These are phyloP conservation scores for Lactifluus pinguis DNA, from an alignment of 768 basidiomycete genomes.

Conservation along the genomic window DNA sequence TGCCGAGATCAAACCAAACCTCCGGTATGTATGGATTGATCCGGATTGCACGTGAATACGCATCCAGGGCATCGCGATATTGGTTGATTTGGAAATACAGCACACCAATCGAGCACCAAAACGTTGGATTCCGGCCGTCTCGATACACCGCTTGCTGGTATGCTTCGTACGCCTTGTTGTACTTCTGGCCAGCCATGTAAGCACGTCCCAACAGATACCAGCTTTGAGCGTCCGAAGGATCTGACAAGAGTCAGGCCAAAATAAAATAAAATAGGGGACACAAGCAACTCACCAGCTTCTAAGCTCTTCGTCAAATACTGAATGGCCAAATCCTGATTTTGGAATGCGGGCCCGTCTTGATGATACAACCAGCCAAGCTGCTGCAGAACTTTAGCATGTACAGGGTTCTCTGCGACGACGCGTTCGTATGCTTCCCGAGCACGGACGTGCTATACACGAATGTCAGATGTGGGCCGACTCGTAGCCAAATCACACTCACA, in stretches of 20 bases:
- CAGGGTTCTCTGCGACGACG: conserved; percentile 86
- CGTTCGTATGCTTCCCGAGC: conserved; percentile 96
- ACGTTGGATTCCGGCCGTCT: conserved; percentile 97
- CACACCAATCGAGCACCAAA: conserved; percentile 99
- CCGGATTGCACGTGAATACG: conserved; percentile 96
- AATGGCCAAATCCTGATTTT: conserved; percentile 92
- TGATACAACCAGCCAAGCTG: conserved; percentile 98
- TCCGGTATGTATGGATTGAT: conserved; percentile 96
- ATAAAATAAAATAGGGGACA: not conserved
- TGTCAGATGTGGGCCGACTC: conserved; percentile 13
- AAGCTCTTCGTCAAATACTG: conserved; percentile 90
- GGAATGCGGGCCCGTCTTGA: conserved; percentile 89
- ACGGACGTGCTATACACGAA: conserved; percentile 61
- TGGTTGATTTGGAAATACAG: conserved; percentile 99
- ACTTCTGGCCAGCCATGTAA: conserved; percentile 97
- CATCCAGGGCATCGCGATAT: conserved; percentile 96
- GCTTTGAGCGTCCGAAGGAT: conserved; percentile 91
- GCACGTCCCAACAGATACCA: conserved; percentile 99
- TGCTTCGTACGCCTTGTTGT: conserved; percentile 99
- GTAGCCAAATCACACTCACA: conserved; percentile 37
- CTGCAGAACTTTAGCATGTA: conserved; percentile 94
- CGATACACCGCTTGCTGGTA: conserved; percentile 99
- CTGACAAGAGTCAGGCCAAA: conserved; percentile 32
- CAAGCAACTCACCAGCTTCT: conserved; percentile 67
- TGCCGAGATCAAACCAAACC: conserved; percentile 96